Evolutionary conservation across 768 basidiomycete species (phyloP), one percentile per base, ranked within the genome.

Genomic region (Cystofilobasidium capitatum): DNA sequence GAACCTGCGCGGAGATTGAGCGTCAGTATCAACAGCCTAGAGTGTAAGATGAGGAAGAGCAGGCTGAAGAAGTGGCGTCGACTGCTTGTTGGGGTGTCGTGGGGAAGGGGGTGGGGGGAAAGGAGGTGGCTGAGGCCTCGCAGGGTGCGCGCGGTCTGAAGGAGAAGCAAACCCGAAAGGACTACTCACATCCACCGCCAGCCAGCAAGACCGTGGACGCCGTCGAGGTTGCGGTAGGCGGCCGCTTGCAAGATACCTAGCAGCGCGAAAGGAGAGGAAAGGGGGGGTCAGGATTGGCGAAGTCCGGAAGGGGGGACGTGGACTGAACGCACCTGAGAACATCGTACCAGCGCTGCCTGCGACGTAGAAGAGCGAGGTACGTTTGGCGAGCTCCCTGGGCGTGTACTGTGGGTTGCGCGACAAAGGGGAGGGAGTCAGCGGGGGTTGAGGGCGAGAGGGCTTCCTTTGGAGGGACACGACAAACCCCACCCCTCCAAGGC

Each of bases 201-300:
- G 1, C 71, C 71, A 0, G 36, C 35, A 2, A 70, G 57, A 5
- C 69, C 68, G 12, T 61, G 61, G 1, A 65, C 35, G 7, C 71
- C 71, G 29, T 71, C 39, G 24, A 72, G 39, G 22, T 64, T 65
- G 82, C 78, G 80, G 71, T 86, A 86, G 4, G 87, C 82, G 0
- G 81, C 83, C 3, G 82, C 85, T 75, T 86, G 85, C 12, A 87
- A 77, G 31, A 86, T 75, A 4, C 85, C 84, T n/a, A n/a, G n/a
- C n/a, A n/a, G n/a, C n/a, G n/a, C n/a, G n/a, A n/a, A n/a, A n/a
- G n/a, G n/a, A n/a, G n/a, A n/a, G n/a, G n/a, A n/a, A n/a, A n/a
- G n/a, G n/a, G n/a, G n/a, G n/a, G n/a, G n/a, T n/a, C n/a, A n/a
- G n/a, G n/a, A n/a, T n/a, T n/a, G n/a, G n/a, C n/a, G n/a, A n/a